These are phyloP conservation scores for Beauveria sp. DNA, from an alignment of 2,329 filamentous ascomycete genomes.

Conservation along the genomic window DNA sequence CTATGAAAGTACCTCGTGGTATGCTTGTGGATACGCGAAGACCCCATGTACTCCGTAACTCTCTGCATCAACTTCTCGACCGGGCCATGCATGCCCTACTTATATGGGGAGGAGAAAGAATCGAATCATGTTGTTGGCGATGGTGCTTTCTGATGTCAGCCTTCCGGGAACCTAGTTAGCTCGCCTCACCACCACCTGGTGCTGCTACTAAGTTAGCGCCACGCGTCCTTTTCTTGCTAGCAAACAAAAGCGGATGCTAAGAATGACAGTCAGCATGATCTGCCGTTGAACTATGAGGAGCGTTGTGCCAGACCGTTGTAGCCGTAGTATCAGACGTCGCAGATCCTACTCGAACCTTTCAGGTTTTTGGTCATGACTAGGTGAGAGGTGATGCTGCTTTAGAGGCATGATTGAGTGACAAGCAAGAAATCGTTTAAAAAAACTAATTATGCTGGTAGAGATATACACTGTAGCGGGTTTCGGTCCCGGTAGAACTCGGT, in stretches of 20 bases:
- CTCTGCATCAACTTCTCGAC: background rate
- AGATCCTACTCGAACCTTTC: background rate
- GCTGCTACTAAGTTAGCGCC: background rate
- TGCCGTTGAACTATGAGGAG: background rate
- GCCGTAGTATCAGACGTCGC: background rate
- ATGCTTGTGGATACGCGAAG: background rate
- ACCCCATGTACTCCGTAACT: background rate
- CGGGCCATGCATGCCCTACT: background rate
- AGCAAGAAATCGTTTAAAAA: background rate
- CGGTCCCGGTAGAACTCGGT: background rate
- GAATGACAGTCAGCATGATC: background rate
- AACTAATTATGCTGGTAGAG: background rate
- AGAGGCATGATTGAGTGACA: background rate
- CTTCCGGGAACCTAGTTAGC: background rate
- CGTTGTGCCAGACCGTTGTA: background rate
- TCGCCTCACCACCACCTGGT: background rate
- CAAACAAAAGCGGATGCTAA: background rate
- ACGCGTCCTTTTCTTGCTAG: background rate
- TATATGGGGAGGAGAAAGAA: background rate
- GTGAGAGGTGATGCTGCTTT: background rate
- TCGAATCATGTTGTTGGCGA: background rate
- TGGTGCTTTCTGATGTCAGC: background rate
- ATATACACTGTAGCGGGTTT: background rate
- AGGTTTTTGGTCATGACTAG: background rate
- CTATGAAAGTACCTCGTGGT: slow-evolving; percentile 1